Evolutionary conservation across 208 protist genomes (phyloP), one percentile per base, ranked within the genome.

Genomic region (Novymonas esmeraldas): DNA sequence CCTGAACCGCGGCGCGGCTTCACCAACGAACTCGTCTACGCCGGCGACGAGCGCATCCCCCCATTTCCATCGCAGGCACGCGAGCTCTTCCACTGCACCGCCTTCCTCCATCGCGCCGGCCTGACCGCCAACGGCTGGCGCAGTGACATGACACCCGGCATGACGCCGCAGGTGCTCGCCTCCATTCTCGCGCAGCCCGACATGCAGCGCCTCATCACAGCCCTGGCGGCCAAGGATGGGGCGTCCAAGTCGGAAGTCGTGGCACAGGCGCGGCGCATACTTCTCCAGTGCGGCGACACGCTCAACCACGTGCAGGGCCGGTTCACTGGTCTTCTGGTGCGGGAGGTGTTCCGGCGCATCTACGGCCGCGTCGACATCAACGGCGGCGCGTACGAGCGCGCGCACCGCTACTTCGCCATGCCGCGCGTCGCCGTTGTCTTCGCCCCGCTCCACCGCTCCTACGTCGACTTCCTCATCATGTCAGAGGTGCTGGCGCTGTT

Each of bases 391-490:
- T 91, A 84, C 73, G 86, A 89, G 50, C 73, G 72, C 7, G 60
- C 95, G 6, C 71, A 71, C 42, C 74, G 75, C 9, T 62, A 83
- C 33, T 76, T 83, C 34, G 38, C 61, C 29, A 79, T 82, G 45
- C 88, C 85, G 33, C 71, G 81, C 18, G 76, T 72, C 3, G 61
- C 84, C 9, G 46, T 97, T 39, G 84, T 98, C 33, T 77, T 93
- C 18, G 69, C 95, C 18, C 92, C 92, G 26, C 75, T 85, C 7
- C 92, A 97, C 55, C 82, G 90, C 57, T 89, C 78, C 18, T 97
- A 98, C 76, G 46, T 92, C 18, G 94, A 98, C 67, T 98, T 98
- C 68, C 66, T 96, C n/a, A 76, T 95, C 34, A 51, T 98, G 63
- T 87, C 87, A 6, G 93, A 95, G 70, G 13, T 96, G 18, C 63